Evolutionary conservation across 495 filamentous ascomycete genomes (phyloP).

Genomic region (Penicillium samsonianum): DNA sequence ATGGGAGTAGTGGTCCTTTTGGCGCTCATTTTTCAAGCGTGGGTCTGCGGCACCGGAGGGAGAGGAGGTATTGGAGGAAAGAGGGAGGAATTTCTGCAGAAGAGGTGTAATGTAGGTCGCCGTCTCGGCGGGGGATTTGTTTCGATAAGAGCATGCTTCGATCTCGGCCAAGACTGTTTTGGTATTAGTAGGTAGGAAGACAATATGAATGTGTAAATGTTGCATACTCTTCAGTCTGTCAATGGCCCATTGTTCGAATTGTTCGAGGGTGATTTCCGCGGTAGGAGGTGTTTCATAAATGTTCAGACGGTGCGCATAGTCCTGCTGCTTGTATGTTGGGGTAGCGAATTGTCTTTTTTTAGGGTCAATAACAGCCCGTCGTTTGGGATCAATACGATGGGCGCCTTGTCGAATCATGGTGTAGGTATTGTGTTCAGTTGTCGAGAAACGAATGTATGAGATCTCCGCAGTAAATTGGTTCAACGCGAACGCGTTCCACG

Average conservation of each 20-base stretch:
- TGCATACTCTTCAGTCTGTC: constrained; percentile 73
- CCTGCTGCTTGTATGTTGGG: constrained; percentile 65
- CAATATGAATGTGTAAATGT: not conserved
- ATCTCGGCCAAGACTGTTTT: constrained; percentile 86
- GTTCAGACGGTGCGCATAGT: constrained; percentile 86
- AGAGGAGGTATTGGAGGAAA: constrained; percentile 72
- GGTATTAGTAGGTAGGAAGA: constrained; percentile 13
- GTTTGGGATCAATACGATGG: constrained; percentile 77
- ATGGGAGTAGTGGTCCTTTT: constrained; percentile 97
- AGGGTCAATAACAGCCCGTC: constrained; percentile 69
- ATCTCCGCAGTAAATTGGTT: constrained; percentile 20
- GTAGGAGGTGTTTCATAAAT: constrained; percentile 89
- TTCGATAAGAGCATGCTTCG: constrained; percentile 94
- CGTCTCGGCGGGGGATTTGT: constrained; percentile 78
- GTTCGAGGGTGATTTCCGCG: constrained; percentile 91
- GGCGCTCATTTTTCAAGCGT: constrained; percentile 69
- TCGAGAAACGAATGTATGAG: not conserved
- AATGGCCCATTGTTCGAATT: constrained; percentile 99
- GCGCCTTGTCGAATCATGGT: constrained; percentile 73
- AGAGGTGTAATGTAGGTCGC: constrained; percentile 74
- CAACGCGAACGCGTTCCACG: constrained; percentile 31
- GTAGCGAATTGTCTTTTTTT: constrained; percentile 86
- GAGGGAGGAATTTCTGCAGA: constrained; percentile 81
- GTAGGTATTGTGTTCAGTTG: constrained; percentile 4
- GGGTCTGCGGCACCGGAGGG: constrained; percentile 47